Evolutionary conservation across 2,329 filamentous ascomycete species (phyloP), one percentile per base, ranked within the genome.

Genomic region (Bipolaris bicolor): DNA sequence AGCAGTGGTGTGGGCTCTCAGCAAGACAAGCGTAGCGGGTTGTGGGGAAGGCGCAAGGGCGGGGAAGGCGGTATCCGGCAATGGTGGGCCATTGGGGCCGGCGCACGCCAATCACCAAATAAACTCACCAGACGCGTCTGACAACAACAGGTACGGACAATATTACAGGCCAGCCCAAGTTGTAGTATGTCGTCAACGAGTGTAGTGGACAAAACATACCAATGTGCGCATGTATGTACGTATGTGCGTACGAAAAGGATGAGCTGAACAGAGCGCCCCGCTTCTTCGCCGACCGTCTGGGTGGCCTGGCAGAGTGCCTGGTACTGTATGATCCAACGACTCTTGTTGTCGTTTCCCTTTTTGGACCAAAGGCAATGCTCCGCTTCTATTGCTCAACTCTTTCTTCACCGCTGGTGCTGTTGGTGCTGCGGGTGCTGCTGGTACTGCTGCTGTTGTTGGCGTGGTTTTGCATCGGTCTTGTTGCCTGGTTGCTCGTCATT

Each of bases 51-150:
- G 16, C 24, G 43, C 36, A 31, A 15, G 22, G 47, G 51, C 40
- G 51, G 51, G 44, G 51, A 54, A 54, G 16, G 24, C 15, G 36
- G n/a, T 41, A 29, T 16, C 20, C 45, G 51, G 43, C 24, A 49
- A 26, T 20, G 15, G 39, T 48, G 22, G 43, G 24, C 36, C 15
- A 48, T 40, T 33, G 15, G 44, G 22, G 13, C 24, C 24, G 36
- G 5, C 11, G 15, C 18, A 15, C 33, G 24, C 18, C 44, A 37
- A 43, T 29, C 10, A 18, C 22, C 44, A 45, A 54, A 36, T 43
- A 24, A 46, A 34, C 24, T 46, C 29, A 22, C 31, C 31, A 31
- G 31, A 46, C 10, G 10, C 18, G 26, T 4, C 16, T 22, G 10
- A 15, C 5, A 5, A 22, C 5, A 33, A 22, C 5, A 33, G 29